Percentiles rank a stretch among this genome's conserved stretches.
phyloP scores from a whole-genome alignment of 495 filamentous ascomycete species.

The Penicillium flavigenum region DNA sequence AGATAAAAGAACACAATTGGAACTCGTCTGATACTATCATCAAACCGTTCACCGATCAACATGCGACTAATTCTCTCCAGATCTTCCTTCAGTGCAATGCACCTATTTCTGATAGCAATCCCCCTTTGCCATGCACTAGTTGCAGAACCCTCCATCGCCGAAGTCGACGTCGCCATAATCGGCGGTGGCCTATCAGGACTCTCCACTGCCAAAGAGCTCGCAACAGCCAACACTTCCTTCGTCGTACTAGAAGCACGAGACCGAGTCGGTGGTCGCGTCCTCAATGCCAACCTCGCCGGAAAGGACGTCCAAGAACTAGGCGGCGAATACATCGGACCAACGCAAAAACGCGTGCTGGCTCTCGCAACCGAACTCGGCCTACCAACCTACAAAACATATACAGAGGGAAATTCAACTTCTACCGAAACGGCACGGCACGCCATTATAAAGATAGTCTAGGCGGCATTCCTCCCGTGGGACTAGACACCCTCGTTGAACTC shows the following conservation, averaged over 20 bases:
- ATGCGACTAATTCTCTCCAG: neutral
- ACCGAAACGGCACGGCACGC: conserved; percentile 10
- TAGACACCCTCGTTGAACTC: conserved; percentile 12
- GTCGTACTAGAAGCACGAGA: conserved; percentile 24
- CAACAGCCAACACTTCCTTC: conserved; percentile 16
- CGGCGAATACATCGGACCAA: conserved; percentile 20
- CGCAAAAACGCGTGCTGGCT: conserved; percentile 16
- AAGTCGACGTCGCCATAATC: conserved; percentile 22
- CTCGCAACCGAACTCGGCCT: conserved; percentile 15
- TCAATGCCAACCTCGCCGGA: conserved; percentile 6
- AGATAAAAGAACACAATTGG: neutral
- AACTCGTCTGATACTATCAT: neutral
- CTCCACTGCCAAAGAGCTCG: conserved; percentile 18
- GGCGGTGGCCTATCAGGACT: conserved; percentile 26
- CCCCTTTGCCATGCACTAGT: neutral
- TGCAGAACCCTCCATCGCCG: neutral
- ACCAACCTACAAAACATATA: conserved; percentile 16
- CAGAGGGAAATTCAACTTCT: conserved; percentile 11
- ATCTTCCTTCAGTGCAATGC: neutral
- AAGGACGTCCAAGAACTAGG: conserved; percentile 13
- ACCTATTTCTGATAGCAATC: neutral
- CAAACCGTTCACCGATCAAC: neutral
- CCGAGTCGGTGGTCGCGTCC: conserved; percentile 23
- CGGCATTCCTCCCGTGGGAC: conserved; percentile 6
- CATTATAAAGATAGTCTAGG: conserved; percentile 8